These are phyloP conservation scores for Aspergillus novofumigatus DNA, from an alignment of 2,329 filamentous ascomycete species.

Conservation along the genomic window DNA sequence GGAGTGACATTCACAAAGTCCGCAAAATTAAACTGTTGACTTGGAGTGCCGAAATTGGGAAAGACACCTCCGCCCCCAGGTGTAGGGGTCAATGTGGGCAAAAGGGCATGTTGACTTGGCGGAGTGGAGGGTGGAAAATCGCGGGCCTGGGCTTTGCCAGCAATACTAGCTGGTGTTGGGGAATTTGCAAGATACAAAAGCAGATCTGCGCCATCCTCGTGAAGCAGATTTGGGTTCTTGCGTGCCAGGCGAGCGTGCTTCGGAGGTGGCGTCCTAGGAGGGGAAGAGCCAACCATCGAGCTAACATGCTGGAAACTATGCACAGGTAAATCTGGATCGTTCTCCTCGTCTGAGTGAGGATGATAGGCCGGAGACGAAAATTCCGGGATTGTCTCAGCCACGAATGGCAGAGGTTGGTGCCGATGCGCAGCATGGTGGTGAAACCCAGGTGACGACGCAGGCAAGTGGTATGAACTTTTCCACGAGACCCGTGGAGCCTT, in stretches of 20 bases:
- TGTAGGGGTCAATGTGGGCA: constrained; percentile 52
- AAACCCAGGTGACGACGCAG: constrained; percentile 84
- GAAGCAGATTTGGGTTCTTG: constrained; percentile 51
- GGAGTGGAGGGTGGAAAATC: constrained; percentile 68
- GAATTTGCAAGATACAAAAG: constrained; percentile 85
- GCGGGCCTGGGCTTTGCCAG: constrained; percentile 43
- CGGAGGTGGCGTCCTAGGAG: constrained; percentile 74
- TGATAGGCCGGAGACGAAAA: constrained; percentile 46
- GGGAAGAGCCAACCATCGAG: constrained; percentile 68
- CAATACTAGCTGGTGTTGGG: constrained; percentile 72
- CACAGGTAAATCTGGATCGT: constrained; percentile 73
- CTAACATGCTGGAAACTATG: constrained; percentile 34
- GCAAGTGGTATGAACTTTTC: constrained; percentile 71
- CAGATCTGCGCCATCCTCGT: constrained; percentile 77
- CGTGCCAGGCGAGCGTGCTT: constrained; percentile 50
- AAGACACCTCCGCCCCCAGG: constrained; percentile 69
- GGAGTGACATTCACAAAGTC: constrained; percentile 98
- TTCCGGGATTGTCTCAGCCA: constrained; percentile 67
- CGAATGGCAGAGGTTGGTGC: constrained; percentile 73
- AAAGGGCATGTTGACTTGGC: constrained; percentile 57
- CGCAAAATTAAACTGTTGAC: constrained; percentile 84
- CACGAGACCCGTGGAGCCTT: constrained; percentile 62
- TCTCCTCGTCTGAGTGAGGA: constrained; percentile 62
- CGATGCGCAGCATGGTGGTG: constrained; percentile 70
- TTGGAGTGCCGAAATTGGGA: constrained; percentile 71